phyloP scores from a whole-genome alignment of 257 asterid species.

The Solanum clarkiae region DNA sequence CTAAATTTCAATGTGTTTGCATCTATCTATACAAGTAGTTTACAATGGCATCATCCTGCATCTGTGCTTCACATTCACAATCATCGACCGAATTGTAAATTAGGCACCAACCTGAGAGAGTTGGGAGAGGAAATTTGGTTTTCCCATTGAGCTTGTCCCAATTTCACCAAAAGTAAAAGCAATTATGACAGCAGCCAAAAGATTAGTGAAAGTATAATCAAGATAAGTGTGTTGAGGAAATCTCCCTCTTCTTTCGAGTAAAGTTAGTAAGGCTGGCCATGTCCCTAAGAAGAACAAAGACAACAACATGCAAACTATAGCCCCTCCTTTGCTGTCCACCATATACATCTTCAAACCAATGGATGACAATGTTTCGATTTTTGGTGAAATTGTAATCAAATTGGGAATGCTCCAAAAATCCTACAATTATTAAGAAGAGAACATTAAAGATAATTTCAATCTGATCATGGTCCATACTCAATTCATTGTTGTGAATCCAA shows the following conservation, averaged over 20 bases:
- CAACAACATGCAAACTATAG: constrained; percentile 77
- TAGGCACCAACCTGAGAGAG: constrained; percentile 45
- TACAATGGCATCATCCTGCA: not conserved
- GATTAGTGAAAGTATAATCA: constrained; percentile 75
- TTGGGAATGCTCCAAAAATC: constrained; percentile 19
- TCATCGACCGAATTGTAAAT: not conserved
- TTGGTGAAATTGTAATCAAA: constrained; percentile 8
- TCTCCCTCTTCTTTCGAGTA: constrained; percentile 84
- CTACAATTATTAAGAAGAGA: constrained; percentile 4
- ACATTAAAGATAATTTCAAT: not conserved
- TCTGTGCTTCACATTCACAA: not conserved
- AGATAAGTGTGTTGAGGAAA: constrained; percentile 92
- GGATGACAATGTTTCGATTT: not conserved
- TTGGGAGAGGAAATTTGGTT: constrained; percentile 63
- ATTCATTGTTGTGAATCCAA: not conserved
- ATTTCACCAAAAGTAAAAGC: constrained; percentile 88
- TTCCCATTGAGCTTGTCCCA: constrained; percentile 34
- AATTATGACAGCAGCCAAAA: constrained; percentile 76
- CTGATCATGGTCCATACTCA: not conserved
- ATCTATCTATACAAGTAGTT: not conserved
- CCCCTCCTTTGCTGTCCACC: constrained; percentile 95
- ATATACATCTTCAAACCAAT: constrained; percentile 49
- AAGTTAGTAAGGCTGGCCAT: constrained; percentile 89
- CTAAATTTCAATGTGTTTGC: not conserved
- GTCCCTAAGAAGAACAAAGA: constrained; percentile 75